Conservation (phyloP, 257 asterid genomes). For the Plantago major region DNA sequence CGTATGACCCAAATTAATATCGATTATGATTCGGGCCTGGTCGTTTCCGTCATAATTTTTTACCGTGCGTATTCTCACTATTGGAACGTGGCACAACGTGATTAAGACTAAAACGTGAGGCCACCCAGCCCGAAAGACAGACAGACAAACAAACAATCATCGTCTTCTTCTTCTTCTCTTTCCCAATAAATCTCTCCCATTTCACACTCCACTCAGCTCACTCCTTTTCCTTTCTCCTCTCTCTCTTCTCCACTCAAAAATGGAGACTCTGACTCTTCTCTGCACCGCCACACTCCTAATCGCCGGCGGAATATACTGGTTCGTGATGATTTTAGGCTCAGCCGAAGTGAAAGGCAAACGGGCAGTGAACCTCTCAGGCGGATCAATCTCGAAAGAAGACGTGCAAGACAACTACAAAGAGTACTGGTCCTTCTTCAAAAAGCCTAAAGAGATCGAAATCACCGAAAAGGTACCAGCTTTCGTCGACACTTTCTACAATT, state of each 20-base stretch:
- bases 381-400: slow-evolving; percentile 59
- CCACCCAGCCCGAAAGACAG: slow-evolving; percentile 24
- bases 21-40: no score
- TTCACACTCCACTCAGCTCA: slow-evolving; percentile 2
- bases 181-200: slow-evolving; percentile 20
- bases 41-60: no score
- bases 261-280: slow-evolving; percentile 53
- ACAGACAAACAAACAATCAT: neutral
- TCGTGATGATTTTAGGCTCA: slow-evolving; percentile 59
- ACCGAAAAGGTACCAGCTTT: slow-evolving; percentile 69
- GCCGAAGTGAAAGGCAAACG: slow-evolving; percentile 71
- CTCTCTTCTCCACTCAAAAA: slow-evolving; percentile 3
- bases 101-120: slow-evolving; percentile 3
- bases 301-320: slow-evolving; percentile 71
- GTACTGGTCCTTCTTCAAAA: slow-evolving; percentile 78
- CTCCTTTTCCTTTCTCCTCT: neutral
- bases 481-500: slow-evolving; percentile 77
- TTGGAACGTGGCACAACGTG: slow-evolving; percentile 22
- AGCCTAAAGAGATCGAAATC: slow-evolving; percentile 61
- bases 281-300: slow-evolving; percentile 55
- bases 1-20: no score
- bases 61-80: no score
- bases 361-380: slow-evolving; percentile 69
- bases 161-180: neutral
- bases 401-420: slow-evolving; percentile 58